phyloP scores from a whole-genome alignment of 1,139 yeast species.

The Nakaseomyces nivariensis region DNA sequence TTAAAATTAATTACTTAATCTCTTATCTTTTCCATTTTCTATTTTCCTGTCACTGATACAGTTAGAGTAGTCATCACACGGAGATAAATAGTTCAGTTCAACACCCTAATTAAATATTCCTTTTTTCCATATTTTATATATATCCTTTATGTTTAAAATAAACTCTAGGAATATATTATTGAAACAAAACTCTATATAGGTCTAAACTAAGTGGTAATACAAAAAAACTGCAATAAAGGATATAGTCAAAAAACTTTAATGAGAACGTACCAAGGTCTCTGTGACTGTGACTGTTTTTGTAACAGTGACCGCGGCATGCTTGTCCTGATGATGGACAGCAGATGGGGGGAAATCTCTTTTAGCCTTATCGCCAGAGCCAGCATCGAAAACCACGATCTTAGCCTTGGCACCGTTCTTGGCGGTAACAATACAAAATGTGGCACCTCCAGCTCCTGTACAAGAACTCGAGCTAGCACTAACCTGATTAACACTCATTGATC shows the following conservation, averaged over 20 bases:
- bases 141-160: no score
- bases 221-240: no score
- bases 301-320: slow-evolving; percentile 1
- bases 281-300: slow-evolving; percentile 6
- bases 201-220: no score
- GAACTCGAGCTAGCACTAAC: slow-evolving; percentile 31
- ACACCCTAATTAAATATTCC: no score
- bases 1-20: not conserved
- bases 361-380: slow-evolving; percentile 5
- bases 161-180: no score
- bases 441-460: slow-evolving; percentile 51
- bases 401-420: slow-evolving; percentile 58
- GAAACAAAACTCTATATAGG: no score
- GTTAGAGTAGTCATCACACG: no score
- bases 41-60: no score
- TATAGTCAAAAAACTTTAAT: not conserved
- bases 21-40: not conserved
- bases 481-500: slow-evolving; percentile 45
- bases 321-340: not conserved
- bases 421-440: slow-evolving; percentile 73
- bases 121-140: no score
- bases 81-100: no score
- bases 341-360: not conserved
- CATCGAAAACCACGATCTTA: slow-evolving; percentile 58
- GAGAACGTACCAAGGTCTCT: slow-evolving; percentile 7